A percentile compares a stretch with the other conserved stretches of the same genome.
phyloP scores from a whole-genome alignment of 179 eudicot species.

The Heliamphora pulchella region DNA sequence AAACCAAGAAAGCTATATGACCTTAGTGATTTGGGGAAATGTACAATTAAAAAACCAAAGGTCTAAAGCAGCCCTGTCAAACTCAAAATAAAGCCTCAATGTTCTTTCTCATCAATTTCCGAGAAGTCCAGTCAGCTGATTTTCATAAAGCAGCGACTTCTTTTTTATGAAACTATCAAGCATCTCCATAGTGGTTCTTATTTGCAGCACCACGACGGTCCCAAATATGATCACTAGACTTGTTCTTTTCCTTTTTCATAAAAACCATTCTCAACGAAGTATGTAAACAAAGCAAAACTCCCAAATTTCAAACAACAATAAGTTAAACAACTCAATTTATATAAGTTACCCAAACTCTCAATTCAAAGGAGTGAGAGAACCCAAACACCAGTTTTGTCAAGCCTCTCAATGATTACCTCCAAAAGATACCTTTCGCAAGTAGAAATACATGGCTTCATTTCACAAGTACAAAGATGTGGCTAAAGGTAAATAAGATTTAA shows the following conservation, averaged over 20 bases:
- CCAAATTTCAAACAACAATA: neutral
- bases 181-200: neutral
- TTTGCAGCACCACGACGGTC: neutral
- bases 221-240: no score
- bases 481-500: neutral
- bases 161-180: neutral
- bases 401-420: neutral
- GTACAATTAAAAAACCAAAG: neutral
- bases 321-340: neutral
- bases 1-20: neutral
- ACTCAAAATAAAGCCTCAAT: neutral
- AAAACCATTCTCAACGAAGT: no score
- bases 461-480: neutral
- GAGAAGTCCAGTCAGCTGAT: neutral
- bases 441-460: neutral
- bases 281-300: no score
- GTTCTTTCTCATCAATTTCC: neutral
- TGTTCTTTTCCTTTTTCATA: neutral
- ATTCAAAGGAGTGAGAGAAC: neutral
- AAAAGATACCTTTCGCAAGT: neutral
- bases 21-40: neutral
- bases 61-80: neutral
- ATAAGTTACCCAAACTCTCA: neutral
- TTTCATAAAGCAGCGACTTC: neutral
- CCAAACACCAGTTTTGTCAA: neutral